Evolutionary conservation across 805 yeast species (phyloP), one percentile per base, ranked within the genome.

Genomic region (Ogataea kodamae): DNA sequence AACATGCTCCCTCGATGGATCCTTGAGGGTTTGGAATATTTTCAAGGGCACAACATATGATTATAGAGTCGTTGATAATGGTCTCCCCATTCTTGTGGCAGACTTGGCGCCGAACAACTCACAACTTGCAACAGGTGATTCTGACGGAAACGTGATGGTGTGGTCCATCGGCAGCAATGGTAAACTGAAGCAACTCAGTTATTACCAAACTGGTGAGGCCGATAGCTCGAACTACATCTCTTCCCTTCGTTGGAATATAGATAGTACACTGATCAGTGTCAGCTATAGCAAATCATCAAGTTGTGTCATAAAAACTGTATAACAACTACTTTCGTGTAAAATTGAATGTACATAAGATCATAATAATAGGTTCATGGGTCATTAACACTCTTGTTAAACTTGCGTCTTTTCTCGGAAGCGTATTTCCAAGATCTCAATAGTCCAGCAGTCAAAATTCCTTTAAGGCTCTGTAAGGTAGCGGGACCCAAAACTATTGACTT

Each of bases 371-470:
- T 24, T 34, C 30, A 28, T 34, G 18, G 20, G 11, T 35, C 31
- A 23, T 28, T 28, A 5, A 35, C 29, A 15, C 37, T 34, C 25
- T 30, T 34, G 27, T 31, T 35, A 25, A 57, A 53, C 43, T 71
- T 71, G 14, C 49, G 45, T 33, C 68, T 62, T 59, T 89, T 89
- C 29, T 86, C 94, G 57, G 72, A 63, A 4, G 94, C 89, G 57
- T 89, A 89, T 49, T 70, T 74, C 30, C 77, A 53, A 8, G 89
- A 76, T 53, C 82, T 84, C 12, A 64, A 53, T 1, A 83, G 30
- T 1, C 98, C 98, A 1, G 97, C 96, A 3, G 95, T 87, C 25
- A 86, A 63, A 1, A 90, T 49, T 0, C 98, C 98, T 57, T 90
- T 88, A 11, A 76, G 43, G 18, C 86, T 76, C 58, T 92, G 98